These are phyloP conservation scores for Agaricus blazei DNA, from an alignment of 768 basidiomycete genomes.

Conservation along the genomic window DNA sequence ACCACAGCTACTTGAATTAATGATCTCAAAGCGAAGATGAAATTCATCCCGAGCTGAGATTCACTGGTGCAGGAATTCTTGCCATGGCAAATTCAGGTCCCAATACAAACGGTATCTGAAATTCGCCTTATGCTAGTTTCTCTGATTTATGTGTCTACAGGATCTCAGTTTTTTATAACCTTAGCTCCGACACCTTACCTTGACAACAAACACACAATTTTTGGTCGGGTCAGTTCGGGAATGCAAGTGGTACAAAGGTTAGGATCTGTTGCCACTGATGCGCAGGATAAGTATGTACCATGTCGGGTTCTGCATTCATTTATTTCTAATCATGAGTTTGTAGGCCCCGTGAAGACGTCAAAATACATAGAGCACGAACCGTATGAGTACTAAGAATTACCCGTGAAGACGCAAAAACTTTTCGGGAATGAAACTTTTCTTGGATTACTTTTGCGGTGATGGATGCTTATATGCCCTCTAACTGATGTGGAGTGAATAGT, in stretches of 20 bases:
- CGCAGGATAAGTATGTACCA: conserved; percentile 70
- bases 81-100: conserved; percentile 98
- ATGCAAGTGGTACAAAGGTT: conserved; percentile 91
- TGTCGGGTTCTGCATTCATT: neutral
- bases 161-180: conserved; percentile 94
- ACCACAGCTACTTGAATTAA: neutral
- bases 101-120: conserved; percentile 72
- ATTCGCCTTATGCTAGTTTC: conserved; percentile 23
- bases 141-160: conserved; percentile 31
- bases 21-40: conserved; percentile 71
- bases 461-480: neutral
- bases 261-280: conserved; percentile 86
- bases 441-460: neutral
- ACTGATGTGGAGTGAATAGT: neutral
- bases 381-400: conserved; percentile 18
- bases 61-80: conserved; percentile 94
- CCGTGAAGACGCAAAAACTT: neutral
- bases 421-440: neutral
- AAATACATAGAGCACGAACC: conserved; percentile 72
- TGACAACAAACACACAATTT: conserved; percentile 84
- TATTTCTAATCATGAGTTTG: conserved; percentile 4
- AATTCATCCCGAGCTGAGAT: conserved; percentile 83
- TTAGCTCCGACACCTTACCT: conserved; percentile 79
- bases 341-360: conserved; percentile 76
- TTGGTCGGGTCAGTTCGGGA: conserved; percentile 85